Conservation (phyloP, 306 rosid species). For the Urtica urens region DNA sequence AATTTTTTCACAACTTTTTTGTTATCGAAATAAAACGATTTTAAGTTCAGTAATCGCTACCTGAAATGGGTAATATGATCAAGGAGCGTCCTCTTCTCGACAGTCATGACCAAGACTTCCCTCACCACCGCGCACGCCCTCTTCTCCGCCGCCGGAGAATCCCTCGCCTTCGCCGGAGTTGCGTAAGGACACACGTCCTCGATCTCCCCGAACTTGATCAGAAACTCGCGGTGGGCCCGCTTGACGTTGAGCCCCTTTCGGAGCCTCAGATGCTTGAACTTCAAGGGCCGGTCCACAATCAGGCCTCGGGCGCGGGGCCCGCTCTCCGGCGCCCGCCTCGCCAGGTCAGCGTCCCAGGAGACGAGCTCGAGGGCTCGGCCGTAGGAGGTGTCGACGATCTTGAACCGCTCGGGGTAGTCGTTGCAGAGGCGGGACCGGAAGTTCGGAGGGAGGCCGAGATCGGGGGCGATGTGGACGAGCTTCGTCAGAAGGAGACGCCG, state of each 20-base stretch:
- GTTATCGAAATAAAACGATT: too few relatives aligned
- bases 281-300: conserved; percentile 82
- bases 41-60: too few relatives aligned
- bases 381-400: conserved; percentile 64
- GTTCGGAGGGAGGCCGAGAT: conserved; percentile 80
- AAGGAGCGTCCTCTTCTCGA: conserved; percentile 70
- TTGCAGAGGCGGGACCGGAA: conserved; percentile 75
- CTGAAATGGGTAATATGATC: conserved; percentile 87
- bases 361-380: conserved; percentile 96
- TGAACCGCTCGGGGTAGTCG: conserved; percentile 68
- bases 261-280: conserved; percentile 73
- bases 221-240: conserved; percentile 60
- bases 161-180: conserved; percentile 32
- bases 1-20: too few relatives aligned
- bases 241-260: conserved; percentile 76
- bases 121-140: conserved; percentile 77
- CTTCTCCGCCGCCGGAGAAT: conserved; percentile 74
- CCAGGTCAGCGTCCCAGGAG: conserved; percentile 51
- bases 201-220: conserved; percentile 64
- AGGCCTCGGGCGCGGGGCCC: conserved; percentile 32
- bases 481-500: conserved; percentile 55
- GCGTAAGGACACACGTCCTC: conserved; percentile 67
- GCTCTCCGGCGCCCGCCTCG: conserved; percentile 40
- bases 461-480: conserved; percentile 84
- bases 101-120: conserved; percentile 67